Conservation (phyloP, 768 basidiomycete species). For the Lactarius psammicola region DNA sequence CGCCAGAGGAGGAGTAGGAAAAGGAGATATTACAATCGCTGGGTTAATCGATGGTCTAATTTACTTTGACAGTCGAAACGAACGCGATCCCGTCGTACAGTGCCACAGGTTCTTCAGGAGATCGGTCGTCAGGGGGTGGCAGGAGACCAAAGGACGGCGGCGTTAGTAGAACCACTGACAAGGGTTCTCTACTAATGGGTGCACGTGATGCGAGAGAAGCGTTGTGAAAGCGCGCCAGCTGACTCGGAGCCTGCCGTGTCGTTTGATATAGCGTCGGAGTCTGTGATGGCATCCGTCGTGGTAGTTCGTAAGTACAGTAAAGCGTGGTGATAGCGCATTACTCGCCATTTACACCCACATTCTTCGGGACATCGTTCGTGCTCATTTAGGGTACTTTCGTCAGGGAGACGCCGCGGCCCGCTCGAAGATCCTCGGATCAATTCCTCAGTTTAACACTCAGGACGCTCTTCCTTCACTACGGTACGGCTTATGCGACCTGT, state of each 20-base stretch:
- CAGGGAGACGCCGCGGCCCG: neutral
- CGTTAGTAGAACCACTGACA: neutral
- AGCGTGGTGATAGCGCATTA: neutral
- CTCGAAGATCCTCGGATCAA: neutral
- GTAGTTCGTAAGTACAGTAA: too few species aligned
- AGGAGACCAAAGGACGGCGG: neutral
- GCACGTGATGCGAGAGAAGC: neutral
- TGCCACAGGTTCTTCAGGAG: neutral
- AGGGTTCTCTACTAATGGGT: neutral
- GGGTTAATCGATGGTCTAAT: neutral
- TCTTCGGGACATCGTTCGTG: neutral
- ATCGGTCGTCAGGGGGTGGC: neutral
- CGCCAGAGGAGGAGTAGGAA: slow-evolving; percentile 5
- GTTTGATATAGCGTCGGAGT: neutral
- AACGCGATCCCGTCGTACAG: neutral
- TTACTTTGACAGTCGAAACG: neutral
- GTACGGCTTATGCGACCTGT: slow-evolving; percentile 5
- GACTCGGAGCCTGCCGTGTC: too few species aligned
- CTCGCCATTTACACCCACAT: slow-evolving; percentile 2
- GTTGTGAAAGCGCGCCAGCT: too few species aligned
- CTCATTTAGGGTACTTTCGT: neutral
- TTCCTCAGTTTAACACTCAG: neutral
- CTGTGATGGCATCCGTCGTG: neutral
- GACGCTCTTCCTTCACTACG: neutral
- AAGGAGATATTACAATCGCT: neutral